Evolutionary conservation across 2,329 filamentous ascomycete genomes (phyloP), one percentile per base, ranked within the genome.

Genomic region (Aspergillus hiratsukae): DNA sequence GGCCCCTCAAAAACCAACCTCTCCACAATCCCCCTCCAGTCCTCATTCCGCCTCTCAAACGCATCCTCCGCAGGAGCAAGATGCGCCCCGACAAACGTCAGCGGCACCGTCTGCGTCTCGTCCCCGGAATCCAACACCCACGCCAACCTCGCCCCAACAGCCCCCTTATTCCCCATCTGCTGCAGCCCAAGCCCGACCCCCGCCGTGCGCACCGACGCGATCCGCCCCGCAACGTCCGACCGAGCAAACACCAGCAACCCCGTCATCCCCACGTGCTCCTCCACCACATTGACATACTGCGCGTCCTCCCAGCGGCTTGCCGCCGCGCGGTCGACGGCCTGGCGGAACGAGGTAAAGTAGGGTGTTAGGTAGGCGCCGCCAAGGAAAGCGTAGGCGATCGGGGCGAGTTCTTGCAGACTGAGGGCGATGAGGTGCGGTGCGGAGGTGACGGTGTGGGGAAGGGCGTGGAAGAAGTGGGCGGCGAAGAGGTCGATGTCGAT

Each of bases 111-210:
- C 27, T 87, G 82, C 4, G 77, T 77, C 50, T 76, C 71, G 43
- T 77, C 75, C 4, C 64, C 64, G 14, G 72, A 68, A 35, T 69
- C 69, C 7, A 66, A 66, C 19, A 73, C 67, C 65, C 90, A 87
- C 14, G 84, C 80, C 46, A 94, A 74, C 35, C 91, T 82, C 58
- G 93, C 80, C 0, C 88, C 94, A 0, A 96, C 88, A 3, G 91
- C 93, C 29, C 93, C 94, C 75, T 99, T 99, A 74, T 97, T 97
- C 17, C 91, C 94, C 88, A 96, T 94, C 51, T 93, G 88, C 56
- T 86, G 87, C 1, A 91, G 73, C 0, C 94, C 94, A 50, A 97
- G 88, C 0, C 94, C 92, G 2, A 91, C 87, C 53, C 89, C 89
- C 2, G 88, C 90, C n/a, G 84, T 86, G 61, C 90, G 83, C n/a